phyloP scores from a whole-genome alignment of 345 rosid genomes.

The Diplotaxis tenuifolia region DNA sequence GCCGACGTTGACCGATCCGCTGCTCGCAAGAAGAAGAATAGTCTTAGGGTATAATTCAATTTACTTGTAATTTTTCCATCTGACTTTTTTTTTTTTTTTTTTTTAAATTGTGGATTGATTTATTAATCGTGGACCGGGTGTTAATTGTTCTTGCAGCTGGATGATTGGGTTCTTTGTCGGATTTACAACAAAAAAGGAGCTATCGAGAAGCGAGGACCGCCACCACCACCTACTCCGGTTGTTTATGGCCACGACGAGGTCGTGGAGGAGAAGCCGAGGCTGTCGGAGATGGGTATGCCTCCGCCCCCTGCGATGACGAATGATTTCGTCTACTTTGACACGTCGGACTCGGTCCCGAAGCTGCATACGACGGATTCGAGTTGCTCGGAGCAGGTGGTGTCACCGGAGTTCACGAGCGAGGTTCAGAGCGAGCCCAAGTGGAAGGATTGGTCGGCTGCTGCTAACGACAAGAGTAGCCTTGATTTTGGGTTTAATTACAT shows the following conservation, averaged over 20 bases:
- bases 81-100: background rate
- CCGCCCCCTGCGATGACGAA: slow-evolving; percentile 32
- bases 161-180: slow-evolving; percentile 98
- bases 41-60: slow-evolving; percentile 59
- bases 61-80: background rate
- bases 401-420: slow-evolving; percentile 88
- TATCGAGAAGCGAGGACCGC: slow-evolving; percentile 50
- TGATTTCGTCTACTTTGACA: slow-evolving; percentile 50
- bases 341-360: slow-evolving; percentile 84
- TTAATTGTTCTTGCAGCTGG: slow-evolving; percentile 53
- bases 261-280: slow-evolving; percentile 28
- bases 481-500: slow-evolving; percentile 52
- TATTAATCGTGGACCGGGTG: background rate
- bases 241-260: slow-evolving; percentile 16
- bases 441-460: slow-evolving; percentile 57
- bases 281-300: slow-evolving; percentile 28
- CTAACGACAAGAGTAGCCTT: slow-evolving; percentile 34
- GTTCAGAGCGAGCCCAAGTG: slow-evolving; percentile 83
- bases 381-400: slow-evolving; percentile 92
- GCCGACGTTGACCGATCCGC: slow-evolving; percentile 90
- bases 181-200: slow-evolving; percentile 90
- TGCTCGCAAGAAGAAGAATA: slow-evolving; percentile 75
- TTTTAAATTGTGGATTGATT: background rate
- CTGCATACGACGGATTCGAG: slow-evolving; percentile 87
- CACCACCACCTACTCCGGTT: slow-evolving; percentile 18